Evolutionary conservation across 1,284 basidiomycete species (phyloP).

Genomic region (Singerocomus inundabilis): DNA sequence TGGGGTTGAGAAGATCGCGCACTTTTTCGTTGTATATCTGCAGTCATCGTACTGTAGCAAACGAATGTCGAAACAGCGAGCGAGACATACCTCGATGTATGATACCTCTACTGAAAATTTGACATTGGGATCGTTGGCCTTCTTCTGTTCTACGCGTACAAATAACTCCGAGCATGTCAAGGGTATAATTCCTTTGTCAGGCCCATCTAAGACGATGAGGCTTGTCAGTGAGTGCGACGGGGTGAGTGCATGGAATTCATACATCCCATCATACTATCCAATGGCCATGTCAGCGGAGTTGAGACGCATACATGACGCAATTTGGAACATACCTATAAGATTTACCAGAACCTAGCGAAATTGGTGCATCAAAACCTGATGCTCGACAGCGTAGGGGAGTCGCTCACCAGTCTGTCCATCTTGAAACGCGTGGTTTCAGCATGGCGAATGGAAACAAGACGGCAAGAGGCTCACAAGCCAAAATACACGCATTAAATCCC

Average conservation of each 20-base stretch:
- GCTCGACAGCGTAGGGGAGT: background rate
- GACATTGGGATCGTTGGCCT: conserved; percentile 63
- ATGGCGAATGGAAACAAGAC: background rate
- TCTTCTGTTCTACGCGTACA: conserved; percentile 73
- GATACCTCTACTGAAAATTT: conserved; percentile 94
- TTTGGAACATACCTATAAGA: conserved; percentile 70
- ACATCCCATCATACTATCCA: conserved; percentile 96
- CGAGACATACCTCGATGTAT: conserved; percentile 78
- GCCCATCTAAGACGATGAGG: conserved; percentile 64
- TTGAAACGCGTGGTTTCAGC: conserved; percentile 31
- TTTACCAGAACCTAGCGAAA: conserved; percentile 74
- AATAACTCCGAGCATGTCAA: conserved; percentile 94
- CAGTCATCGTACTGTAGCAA: background rate
- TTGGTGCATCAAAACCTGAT: conserved; percentile 12
- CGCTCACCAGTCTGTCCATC: conserved; percentile 84
- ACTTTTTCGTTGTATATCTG: conserved; percentile 99
- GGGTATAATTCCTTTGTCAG: conserved; percentile 97
- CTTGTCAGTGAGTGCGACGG: conserved; percentile 18
- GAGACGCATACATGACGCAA: background rate
- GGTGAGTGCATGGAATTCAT: conserved; percentile 36
- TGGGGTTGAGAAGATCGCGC: conserved; percentile 94
- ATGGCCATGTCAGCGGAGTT: conserved; percentile 4
- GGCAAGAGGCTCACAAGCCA: conserved; percentile 79
- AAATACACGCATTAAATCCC: conserved; percentile 97
- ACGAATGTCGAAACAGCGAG: background rate